phyloP scores from a whole-genome alignment of 192 early-diverging fungal species.

The Chytriomyces hyalinus region DNA sequence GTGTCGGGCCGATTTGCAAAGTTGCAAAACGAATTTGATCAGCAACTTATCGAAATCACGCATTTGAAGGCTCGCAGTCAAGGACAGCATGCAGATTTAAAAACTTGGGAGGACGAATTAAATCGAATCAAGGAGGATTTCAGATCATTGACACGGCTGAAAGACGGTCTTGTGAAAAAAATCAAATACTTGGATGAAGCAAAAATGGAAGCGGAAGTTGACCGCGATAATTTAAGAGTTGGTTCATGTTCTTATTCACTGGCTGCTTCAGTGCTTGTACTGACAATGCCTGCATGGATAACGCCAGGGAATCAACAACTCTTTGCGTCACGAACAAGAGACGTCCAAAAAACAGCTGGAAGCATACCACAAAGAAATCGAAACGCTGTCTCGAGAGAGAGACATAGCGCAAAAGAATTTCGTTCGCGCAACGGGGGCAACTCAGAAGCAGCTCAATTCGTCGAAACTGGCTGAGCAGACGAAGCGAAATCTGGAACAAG shows the following conservation, averaged over 20 bases:
- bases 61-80: conserved; percentile 52
- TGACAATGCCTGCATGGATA: not conserved
- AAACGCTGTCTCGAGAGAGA: conserved; percentile 56
- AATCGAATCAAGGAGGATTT: conserved; percentile 49
- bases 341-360: conserved; percentile 47
- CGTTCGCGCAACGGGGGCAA: conserved; percentile 57
- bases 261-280: not conserved
- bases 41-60: conserved; percentile 47
- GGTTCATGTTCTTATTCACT: not conserved
- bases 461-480: conserved; percentile 65
- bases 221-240: conserved; percentile 56
- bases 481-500: conserved; percentile 65
- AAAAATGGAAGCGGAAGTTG: conserved; percentile 58
- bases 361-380: conserved; percentile 45
- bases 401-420: conserved; percentile 67
- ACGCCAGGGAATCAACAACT: conserved; percentile 45
- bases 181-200: conserved; percentile 56
- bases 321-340: conserved; percentile 54
- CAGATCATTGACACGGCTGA: conserved; percentile 43
- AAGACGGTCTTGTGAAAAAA: conserved; percentile 52
- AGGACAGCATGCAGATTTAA: conserved; percentile 48
- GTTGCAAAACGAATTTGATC: conserved; percentile 59
- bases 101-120: conserved; percentile 57
- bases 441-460: conserved; percentile 59
- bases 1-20: conserved; percentile 31